phyloP scores from a whole-genome alignment of 352 stramenopile species.

The Phytopythium vexans region DNA sequence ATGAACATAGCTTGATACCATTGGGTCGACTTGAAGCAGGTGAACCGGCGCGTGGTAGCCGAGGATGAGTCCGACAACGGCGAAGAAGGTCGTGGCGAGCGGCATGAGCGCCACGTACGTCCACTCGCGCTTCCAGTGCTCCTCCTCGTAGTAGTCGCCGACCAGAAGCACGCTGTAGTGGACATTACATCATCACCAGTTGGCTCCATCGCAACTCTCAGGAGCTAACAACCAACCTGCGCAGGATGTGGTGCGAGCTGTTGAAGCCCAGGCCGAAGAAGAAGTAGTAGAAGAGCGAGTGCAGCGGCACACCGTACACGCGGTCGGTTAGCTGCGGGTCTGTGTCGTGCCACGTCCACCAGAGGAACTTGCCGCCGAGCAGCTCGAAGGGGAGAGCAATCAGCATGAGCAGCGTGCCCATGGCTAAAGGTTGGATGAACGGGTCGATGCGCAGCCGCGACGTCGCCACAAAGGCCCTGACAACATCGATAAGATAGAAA shows the following conservation, averaged over 20 bases:
- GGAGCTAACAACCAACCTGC: constrained; percentile 28
- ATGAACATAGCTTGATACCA: constrained; percentile 14
- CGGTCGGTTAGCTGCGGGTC: constrained; percentile 61
- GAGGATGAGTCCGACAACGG: constrained; percentile 53
- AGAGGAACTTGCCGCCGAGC: constrained; percentile 75
- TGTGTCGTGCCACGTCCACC: constrained; percentile 86
- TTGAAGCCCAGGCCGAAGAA: constrained; percentile 58
- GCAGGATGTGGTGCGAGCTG: constrained; percentile 48
- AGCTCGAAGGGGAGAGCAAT: constrained; percentile 73
- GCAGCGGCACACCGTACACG: constrained; percentile 60
- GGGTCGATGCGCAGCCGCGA: constrained; percentile 67
- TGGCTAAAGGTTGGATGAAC: constrained; percentile 69
- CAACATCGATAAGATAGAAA: constrained; percentile 1
- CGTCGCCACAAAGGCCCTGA: constrained; percentile 69
- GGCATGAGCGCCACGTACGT: constrained; percentile 57
- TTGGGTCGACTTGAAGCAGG: constrained; percentile 47
- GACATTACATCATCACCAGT: not conserved
- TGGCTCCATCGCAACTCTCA: constrained; percentile 2
- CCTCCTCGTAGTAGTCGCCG: constrained; percentile 59
- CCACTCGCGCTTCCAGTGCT: constrained; percentile 64
- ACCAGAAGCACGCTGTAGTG: constrained; percentile 41
- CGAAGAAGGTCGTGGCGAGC: constrained; percentile 43
- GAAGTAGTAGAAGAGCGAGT: constrained; percentile 66
- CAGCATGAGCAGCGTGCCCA: constrained; percentile 51
- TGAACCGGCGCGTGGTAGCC: constrained; percentile 62